Evolutionary conservation across 1,284 basidiomycete genomes (phyloP).

Genomic region (Phellopilus nigrolimitatus): DNA sequence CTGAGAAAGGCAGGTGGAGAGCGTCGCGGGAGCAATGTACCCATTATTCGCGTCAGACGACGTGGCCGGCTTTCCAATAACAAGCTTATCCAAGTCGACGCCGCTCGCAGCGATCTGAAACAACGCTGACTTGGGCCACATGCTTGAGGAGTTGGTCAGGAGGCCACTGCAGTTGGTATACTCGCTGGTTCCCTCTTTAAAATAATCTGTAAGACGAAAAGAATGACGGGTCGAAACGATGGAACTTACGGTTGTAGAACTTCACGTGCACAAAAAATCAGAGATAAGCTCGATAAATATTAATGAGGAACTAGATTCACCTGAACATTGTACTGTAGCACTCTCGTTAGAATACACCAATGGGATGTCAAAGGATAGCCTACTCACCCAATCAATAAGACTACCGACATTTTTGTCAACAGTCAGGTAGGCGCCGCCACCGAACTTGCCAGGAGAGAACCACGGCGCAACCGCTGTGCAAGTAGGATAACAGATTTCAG

Average conservation of each 20-base stretch:
- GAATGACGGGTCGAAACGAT: not conserved
- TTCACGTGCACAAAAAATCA: not conserved
- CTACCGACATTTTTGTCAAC: conserved; percentile 23
- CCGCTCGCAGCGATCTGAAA: conserved; percentile 24
- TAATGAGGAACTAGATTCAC: not conserved
- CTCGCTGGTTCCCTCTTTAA: conserved; percentile 21
- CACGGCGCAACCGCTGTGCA: conserved; percentile 21
- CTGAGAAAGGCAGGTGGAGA: conserved; percentile 23
- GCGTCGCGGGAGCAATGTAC: conserved; percentile 21
- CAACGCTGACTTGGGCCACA: conserved; percentile 23
- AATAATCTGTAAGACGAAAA: not conserved
- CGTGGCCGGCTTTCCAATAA: conserved; percentile 26
- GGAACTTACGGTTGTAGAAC: conserved; percentile 15
- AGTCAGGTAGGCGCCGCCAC: conserved; percentile 19
- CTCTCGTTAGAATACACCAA: not conserved
- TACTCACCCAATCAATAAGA: conserved; percentile 23
- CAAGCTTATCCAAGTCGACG: conserved; percentile 24
- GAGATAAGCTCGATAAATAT: no score
- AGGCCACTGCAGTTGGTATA: conserved; percentile 23
- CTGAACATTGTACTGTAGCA: conserved; percentile 5
- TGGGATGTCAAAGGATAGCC: not conserved
- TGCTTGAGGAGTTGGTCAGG: conserved; percentile 18
- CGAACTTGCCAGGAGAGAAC: conserved; percentile 15
- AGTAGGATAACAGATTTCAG: not conserved
- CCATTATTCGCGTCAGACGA: conserved; percentile 23